These are phyloP conservation scores for Pestalotiopsis sp. DNA, from an alignment of 2,329 filamentous ascomycete genomes.

Conservation along the genomic window DNA sequence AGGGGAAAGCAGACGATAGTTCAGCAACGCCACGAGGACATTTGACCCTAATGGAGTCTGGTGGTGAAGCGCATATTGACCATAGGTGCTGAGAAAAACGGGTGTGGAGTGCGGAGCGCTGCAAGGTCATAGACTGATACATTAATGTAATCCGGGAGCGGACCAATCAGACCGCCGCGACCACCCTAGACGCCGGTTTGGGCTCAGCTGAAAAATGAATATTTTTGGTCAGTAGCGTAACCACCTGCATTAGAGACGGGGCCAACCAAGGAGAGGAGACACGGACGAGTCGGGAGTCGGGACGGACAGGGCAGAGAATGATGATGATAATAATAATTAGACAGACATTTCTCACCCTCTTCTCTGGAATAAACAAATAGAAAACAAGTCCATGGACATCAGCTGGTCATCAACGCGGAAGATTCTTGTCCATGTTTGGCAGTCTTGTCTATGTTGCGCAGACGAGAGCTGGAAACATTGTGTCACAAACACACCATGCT, in stretches of 20 bases:
- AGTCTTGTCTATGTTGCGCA: not conserved
- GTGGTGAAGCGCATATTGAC: conserved; percentile 25
- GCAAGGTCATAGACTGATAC: too few relatives aligned
- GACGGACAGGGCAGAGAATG: not conserved
- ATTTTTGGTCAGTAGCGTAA: conserved; percentile 14
- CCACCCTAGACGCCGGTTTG: conserved; percentile 11
- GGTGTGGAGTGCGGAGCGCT: conserved; percentile 11
- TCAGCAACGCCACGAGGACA: conserved; percentile 32
- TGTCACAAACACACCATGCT: not conserved
- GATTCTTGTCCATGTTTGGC: not conserved
- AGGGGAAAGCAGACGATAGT: conserved; percentile 21
- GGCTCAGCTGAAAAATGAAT: conserved; percentile 26
- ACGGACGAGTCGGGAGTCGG: not conserved
- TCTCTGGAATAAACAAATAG: not conserved
- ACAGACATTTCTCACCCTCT: too few relatives aligned
- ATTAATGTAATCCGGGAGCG: conserved; percentile 16
- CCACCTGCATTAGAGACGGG: conserved; percentile 5
- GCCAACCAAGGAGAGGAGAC: not conserved
- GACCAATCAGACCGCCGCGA: conserved; percentile 19
- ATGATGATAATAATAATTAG: not conserved
- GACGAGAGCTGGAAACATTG: not conserved
- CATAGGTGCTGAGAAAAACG: conserved; percentile 9
- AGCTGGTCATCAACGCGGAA: not conserved
- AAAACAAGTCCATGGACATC: not conserved
- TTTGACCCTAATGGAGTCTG: conserved; percentile 28